These are phyloP conservation scores for Arthrobotrys megalospora DNA, from an alignment of 2,329 filamentous ascomycete species.

Conservation along the genomic window DNA sequence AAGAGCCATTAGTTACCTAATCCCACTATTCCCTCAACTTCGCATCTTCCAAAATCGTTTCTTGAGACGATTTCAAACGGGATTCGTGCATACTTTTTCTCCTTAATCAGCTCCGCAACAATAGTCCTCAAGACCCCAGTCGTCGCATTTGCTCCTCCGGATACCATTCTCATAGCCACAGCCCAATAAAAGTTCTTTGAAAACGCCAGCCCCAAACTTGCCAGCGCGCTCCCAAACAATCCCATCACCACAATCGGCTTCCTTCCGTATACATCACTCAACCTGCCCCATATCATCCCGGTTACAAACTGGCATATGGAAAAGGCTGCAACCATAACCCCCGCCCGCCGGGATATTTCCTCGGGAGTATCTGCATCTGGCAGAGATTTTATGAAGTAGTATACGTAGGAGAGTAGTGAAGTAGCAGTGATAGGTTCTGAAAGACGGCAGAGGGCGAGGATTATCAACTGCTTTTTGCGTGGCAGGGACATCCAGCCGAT, in stretches of 20 bases:
- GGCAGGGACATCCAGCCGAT: constrained; percentile 82
- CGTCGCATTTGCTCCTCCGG: constrained; percentile 80
- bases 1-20: neutral
- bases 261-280: constrained; percentile 78
- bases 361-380: constrained; percentile 72
- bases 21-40: neutral
- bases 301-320: constrained; percentile 86
- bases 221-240: constrained; percentile 77
- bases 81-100: constrained; percentile 74
- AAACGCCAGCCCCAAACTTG: constrained; percentile 79
- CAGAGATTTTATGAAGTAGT: constrained; percentile 89
- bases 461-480: constrained; percentile 81
- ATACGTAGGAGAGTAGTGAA: constrained; percentile 83
- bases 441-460: constrained; percentile 83
- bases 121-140: constrained; percentile 82
- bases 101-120: constrained; percentile 79
- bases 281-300: constrained; percentile 84
- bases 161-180: constrained; percentile 77
- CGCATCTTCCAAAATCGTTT: constrained; percentile 1
- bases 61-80: constrained; percentile 38
- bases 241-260: constrained; percentile 86
- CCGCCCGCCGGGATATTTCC: constrained; percentile 80
- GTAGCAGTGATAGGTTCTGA: constrained; percentile 88
- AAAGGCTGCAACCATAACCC: constrained; percentile 83
- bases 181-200: constrained; percentile 76